phyloP scores from a whole-genome alignment of 805 yeast genomes.

The Pichia phayaonensis region DNA sequence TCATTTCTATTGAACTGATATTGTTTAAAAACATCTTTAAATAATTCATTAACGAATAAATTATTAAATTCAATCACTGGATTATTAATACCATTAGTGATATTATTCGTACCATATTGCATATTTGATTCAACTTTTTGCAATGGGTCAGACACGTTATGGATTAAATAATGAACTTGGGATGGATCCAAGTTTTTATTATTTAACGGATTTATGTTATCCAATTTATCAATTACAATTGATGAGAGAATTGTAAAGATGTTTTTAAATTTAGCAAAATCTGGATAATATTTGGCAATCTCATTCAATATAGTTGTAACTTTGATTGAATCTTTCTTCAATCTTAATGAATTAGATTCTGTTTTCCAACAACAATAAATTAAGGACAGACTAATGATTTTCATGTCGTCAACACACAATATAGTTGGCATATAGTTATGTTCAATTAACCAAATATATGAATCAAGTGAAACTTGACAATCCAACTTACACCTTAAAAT shows the following conservation, averaged over 20 bases:
- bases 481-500: conserved; percentile 13
- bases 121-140: not conserved
- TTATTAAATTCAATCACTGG: conserved; percentile 13
- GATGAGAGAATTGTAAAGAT: conserved; percentile 15
- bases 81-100: not conserved
- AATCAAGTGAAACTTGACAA: conserved; percentile 15
- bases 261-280: conserved; percentile 14
- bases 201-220: conserved; percentile 1
- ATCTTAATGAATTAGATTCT: conserved; percentile 12
- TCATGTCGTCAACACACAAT: conserved; percentile 16
- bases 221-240: conserved; percentile 15
- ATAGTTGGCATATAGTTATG: conserved; percentile 16
- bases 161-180: not conserved
- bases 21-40: conserved; percentile 18
- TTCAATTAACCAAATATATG: conserved; percentile 11
- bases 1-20: conserved; percentile 16
- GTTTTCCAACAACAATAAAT: conserved; percentile 22
- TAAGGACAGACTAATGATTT: conserved; percentile 18
- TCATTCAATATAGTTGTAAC: conserved; percentile 14
- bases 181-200: too few species aligned
- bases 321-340: conserved; percentile 12
- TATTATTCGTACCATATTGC: not conserved
- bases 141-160: not conserved
- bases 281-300: conserved; percentile 12
- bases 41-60: conserved; percentile 21